These are phyloP conservation scores for Euphorbia corollata DNA, from an alignment of 441 rosid species.

Conservation along the genomic window DNA sequence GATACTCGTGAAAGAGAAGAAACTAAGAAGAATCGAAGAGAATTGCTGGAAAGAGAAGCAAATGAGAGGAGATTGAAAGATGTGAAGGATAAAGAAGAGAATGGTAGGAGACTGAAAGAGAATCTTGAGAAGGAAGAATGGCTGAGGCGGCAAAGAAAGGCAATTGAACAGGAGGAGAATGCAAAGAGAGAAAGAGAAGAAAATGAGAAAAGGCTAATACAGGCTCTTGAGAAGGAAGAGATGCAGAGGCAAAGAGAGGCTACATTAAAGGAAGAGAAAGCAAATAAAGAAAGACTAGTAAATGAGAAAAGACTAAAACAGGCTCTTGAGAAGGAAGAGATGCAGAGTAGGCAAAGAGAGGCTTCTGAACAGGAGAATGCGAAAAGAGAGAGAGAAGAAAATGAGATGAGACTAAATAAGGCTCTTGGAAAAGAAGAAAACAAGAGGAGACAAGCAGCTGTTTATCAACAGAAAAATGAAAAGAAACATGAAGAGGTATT, in stretches of 20 bases:
- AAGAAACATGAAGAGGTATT: conserved; percentile 11
- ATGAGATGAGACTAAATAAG: conserved; percentile 17
- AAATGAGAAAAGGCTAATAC: conserved; percentile 26
- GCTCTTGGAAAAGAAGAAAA: conserved; percentile 17
- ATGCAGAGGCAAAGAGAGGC: conserved; percentile 31
- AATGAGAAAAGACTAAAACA: conserved; percentile 22
- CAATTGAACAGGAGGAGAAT: conserved; percentile 28
- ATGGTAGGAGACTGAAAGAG: conserved; percentile 28
- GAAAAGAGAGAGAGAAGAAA: conserved; percentile 21
- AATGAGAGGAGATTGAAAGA: conserved; percentile 22
- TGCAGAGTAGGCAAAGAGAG: conserved; percentile 21
- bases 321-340: conserved; percentile 18
- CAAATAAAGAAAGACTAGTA: conserved; percentile 29
- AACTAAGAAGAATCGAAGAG: conserved; percentile 24
- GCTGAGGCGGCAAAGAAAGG: conserved; percentile 29
- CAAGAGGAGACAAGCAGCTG: not conserved
- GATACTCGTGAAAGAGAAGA: conserved; percentile 27
- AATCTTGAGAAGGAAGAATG: conserved; percentile 36
- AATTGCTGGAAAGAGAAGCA: conserved; percentile 19
- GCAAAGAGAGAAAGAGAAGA: conserved; percentile 35
- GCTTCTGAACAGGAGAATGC: conserved; percentile 25
- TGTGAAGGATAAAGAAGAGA: conserved; percentile 37
- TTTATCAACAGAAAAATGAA: conserved; percentile 9
- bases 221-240: conserved; percentile 38
- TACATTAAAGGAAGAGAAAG: conserved; percentile 28